These are phyloP conservation scores for Colletotrichum kahawae DNA, from an alignment of 2,329 filamentous ascomycete genomes.

Conservation along the genomic window DNA sequence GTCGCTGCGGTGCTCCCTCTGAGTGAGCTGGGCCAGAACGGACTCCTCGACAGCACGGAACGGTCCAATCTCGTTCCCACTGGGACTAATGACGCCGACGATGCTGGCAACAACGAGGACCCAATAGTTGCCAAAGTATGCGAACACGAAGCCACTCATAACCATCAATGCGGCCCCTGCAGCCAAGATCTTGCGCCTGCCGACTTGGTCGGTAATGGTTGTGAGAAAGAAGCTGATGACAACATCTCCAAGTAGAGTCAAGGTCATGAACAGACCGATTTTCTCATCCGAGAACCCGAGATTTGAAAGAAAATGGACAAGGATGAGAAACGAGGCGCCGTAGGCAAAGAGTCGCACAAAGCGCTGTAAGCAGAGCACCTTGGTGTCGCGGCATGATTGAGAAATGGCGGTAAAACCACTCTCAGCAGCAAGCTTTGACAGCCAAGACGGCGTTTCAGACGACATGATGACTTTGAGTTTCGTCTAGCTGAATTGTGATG, in stretches of 20 bases:
- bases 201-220: conserved; percentile 61
- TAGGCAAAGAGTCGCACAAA: conserved; percentile 70
- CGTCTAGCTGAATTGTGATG: background rate
- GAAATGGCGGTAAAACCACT: conserved; percentile 50
- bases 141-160: conserved; percentile 61
- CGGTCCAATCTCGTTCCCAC: conserved; percentile 68
- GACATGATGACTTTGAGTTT: background rate
- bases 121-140: conserved; percentile 59
- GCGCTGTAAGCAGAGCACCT: conserved; percentile 62
- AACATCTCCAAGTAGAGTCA: conserved; percentile 66
- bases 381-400: conserved; percentile 51
- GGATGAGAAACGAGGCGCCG: conserved; percentile 61
- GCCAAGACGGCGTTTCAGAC: background rate
- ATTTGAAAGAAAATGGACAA: conserved; percentile 59
- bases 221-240: conserved; percentile 64
- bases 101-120: conserved; percentile 61
- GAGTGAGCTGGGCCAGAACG: conserved; percentile 61
- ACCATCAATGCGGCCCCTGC: conserved; percentile 61
- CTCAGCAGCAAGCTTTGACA: conserved; percentile 34
- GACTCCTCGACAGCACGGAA: conserved; percentile 68
- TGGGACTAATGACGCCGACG: conserved; percentile 65
- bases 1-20: conserved; percentile 50
- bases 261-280: conserved; percentile 69
- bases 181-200: conserved; percentile 57
- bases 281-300: conserved; percentile 54